phyloP scores from a whole-genome alignment of 352 stramenopile genomes.

The Blastocystis sp. region DNA sequence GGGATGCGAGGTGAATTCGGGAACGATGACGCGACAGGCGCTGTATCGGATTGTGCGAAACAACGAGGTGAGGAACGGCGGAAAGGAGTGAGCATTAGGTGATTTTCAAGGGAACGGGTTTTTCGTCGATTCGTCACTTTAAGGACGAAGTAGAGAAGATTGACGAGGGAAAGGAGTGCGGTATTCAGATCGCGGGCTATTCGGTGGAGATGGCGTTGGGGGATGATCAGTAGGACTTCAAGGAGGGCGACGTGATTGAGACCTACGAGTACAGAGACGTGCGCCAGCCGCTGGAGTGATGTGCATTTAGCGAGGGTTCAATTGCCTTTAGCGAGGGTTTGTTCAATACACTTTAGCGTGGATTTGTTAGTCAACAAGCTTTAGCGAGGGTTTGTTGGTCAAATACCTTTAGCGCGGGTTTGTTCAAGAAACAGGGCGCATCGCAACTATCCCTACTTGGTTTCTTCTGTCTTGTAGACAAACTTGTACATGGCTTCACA shows the following conservation, averaged over 20 bases:
- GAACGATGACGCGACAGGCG: conserved; percentile 5
- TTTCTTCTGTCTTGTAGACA: conserved; percentile 68
- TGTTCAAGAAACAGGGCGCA: not conserved
- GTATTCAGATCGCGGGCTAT: conserved; percentile 89
- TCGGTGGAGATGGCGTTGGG: conserved; percentile 39
- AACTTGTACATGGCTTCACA: conserved; percentile 62
- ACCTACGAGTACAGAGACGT: conserved; percentile 78
- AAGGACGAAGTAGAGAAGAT: conserved; percentile 89
- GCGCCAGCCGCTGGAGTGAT: conserved; percentile 30
- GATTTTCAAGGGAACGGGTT: conserved; percentile 50
- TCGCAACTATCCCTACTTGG: conserved; percentile 15
- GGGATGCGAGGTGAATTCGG: conserved; percentile 23
- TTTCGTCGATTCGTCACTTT: conserved; percentile 82
- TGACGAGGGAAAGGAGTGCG: conserved; percentile 93
- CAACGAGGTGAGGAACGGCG: not conserved
- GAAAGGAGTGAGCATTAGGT: not conserved
- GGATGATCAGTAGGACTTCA: conserved; percentile 83
- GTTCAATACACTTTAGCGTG: not conserved
- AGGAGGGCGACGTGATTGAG: conserved; percentile 92
- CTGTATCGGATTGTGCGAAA: conserved; percentile 44
- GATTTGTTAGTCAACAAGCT: too few species aligned
- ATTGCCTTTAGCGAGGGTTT: not conserved
- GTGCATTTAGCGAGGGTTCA: too few species aligned
- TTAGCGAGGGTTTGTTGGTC: too few species aligned
- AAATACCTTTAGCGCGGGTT: not conserved